Evolutionary conservation across 2,329 filamentous ascomycete genomes (phyloP).

Genomic region (Cladosporium colombiae): DNA sequence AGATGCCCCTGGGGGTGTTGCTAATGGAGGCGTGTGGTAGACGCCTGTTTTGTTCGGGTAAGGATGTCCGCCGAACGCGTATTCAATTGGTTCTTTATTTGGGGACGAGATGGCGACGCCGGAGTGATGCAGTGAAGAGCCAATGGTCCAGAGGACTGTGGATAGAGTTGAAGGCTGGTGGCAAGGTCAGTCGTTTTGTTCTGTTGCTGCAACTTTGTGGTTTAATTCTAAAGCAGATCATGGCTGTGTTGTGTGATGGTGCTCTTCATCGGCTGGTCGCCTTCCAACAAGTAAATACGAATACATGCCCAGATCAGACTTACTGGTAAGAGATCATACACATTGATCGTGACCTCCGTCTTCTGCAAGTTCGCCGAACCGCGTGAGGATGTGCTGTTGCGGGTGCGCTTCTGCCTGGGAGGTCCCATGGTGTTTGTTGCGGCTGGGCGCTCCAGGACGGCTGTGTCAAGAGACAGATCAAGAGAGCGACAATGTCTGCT

Average conservation of each 20-base stretch:
- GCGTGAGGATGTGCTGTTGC: slow-evolving; percentile 10
- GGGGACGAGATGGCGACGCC: slow-evolving; percentile 64
- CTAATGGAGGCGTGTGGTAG: slow-evolving; percentile 73
- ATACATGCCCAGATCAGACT: neutral
- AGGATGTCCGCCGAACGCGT: slow-evolving; percentile 82
- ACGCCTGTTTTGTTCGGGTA: slow-evolving; percentile 71
- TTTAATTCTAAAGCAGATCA: neutral
- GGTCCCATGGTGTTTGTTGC: neutral
- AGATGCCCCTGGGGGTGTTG: slow-evolving; percentile 73
- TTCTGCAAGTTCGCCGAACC: slow-evolving; percentile 22
- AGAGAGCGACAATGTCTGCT: neutral
- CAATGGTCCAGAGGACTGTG: slow-evolving; percentile 75
- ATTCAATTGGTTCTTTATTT: slow-evolving; percentile 56
- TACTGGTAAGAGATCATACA: slow-evolving; percentile 42
- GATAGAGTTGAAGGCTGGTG: slow-evolving; percentile 70
- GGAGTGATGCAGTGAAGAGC: slow-evolving; percentile 76
- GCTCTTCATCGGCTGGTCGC: neutral
- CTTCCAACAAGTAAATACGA: neutral
- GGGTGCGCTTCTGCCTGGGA: slow-evolving; percentile 1
- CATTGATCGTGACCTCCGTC: slow-evolving; percentile 40
- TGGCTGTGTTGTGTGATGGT: neutral
- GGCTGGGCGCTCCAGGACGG: neutral
- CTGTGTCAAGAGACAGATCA: neutral
- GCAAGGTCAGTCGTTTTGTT: neutral
- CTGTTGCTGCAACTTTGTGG: neutral